Evolutionary conservation across 441 rosid species (phyloP).

Genomic region (Adansonia rubrostipa): DNA sequence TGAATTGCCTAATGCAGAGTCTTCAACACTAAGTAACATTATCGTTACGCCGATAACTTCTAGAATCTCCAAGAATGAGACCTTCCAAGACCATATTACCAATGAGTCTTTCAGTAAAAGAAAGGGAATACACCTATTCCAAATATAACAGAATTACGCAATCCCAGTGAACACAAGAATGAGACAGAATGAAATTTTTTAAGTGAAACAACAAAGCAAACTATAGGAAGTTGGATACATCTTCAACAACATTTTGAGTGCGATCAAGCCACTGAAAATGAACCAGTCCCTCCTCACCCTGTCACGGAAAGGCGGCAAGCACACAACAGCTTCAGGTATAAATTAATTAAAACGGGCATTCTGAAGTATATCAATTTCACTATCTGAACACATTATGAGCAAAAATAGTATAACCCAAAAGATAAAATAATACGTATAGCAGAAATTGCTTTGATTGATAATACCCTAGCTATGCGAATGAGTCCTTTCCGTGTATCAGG

Average conservation of each 20-base stretch:
- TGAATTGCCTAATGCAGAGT: background rate
- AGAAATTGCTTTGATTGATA: conserved; percentile 1
- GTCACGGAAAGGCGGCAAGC: conserved; percentile 18
- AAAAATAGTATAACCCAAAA: background rate
- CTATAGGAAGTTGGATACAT: conserved; percentile 65
- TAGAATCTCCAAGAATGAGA: background rate
- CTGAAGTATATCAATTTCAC: background rate
- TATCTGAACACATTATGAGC: background rate
- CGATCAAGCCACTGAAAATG: conserved; percentile 99
- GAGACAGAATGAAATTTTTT: background rate
- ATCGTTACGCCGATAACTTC: background rate
- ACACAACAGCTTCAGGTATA: background rate
- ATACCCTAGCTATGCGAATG: conserved; percentile 81
- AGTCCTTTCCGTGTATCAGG: conserved; percentile 93
- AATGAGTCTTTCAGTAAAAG: background rate
- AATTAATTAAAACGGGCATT: conserved; percentile 1
- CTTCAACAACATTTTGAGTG: conserved; percentile 63
- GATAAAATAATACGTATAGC: background rate
- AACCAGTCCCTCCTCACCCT: conserved; percentile 90
- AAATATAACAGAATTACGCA: background rate
- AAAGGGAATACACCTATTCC: background rate
- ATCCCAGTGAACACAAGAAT: background rate
- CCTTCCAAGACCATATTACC: background rate
- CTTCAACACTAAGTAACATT: background rate
- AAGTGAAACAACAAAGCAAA: background rate